phyloP scores from a whole-genome alignment of 2,329 filamentous ascomycete genomes.

The Trichophyton rubrum region DNA sequence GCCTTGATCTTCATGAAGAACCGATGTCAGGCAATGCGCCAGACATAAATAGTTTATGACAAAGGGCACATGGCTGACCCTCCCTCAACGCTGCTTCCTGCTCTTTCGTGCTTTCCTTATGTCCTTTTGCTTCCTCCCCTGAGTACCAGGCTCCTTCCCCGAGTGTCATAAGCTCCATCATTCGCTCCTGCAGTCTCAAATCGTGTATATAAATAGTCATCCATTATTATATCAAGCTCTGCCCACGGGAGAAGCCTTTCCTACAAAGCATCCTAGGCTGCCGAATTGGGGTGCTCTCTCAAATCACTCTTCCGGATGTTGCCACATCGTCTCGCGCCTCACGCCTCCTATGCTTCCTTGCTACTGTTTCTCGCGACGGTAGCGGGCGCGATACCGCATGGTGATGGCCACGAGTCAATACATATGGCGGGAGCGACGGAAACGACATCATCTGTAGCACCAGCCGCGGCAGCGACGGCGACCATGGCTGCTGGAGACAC shows the following conservation, averaged over 20 bases:
- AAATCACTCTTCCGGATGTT: not conserved
- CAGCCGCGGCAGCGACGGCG: constrained; percentile 13
- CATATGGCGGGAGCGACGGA: constrained; percentile 22
- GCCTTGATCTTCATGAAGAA: not conserved
- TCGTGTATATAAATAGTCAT: not conserved
- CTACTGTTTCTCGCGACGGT: constrained; percentile 14
- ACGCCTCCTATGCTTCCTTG: not conserved
- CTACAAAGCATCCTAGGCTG: not conserved
- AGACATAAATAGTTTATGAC: not conserved
- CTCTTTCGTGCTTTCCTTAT: not conserved
- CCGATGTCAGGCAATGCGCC: not conserved
- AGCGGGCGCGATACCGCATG: constrained; percentile 24
- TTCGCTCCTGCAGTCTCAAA: not conserved
- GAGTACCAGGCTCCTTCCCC: not conserved
- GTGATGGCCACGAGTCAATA: constrained; percentile 22
- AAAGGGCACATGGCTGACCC: not conserved
- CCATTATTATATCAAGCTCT: not conserved
- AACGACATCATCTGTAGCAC: constrained; percentile 10
- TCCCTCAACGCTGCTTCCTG: not conserved
- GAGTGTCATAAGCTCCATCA: not conserved
- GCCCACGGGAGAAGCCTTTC: not conserved
- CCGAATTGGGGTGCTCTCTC: not conserved
- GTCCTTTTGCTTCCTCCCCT: too few relatives aligned
- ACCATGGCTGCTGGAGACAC: constrained; percentile 21
- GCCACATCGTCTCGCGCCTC: not conserved